Base-by-base conservation (phyloP, 2,329 filamentous ascomycete species). In the Byssochlamys sp. region DNA sequence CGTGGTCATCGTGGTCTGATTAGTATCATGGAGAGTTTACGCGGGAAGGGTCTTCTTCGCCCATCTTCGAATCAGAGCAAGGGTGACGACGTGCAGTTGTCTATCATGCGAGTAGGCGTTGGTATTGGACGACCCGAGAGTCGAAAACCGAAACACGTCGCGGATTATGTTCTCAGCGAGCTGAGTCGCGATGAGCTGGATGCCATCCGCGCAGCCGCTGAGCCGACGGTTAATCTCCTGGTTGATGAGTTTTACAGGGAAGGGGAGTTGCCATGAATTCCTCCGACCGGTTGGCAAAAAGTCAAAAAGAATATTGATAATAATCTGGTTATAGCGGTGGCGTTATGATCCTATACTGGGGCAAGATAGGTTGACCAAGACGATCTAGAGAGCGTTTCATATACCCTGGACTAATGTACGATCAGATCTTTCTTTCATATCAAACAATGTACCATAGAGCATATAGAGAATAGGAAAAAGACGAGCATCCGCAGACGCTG, bases 41-140 rank as follows among this genome's bases (percentile, higher is more conserved):
- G 80, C 70, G 61, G 70, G 39, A 71, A 71, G 52, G 68, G 67
- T 4, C 28, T 73, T 39, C 66, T 71, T 56, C 64, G 79, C 54
- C 79, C 78, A 63, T 71, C 75, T 28, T 58, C 79, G 55, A 80
- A 79, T 69, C 75, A 72, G 61, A 63, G 67, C 55, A 65, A 69
- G 57, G 61, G 61, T 33, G 61, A 60, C n/a, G 55, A 75, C 14
- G 62, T 62, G 1, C 63, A 66, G 29, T 60, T 76, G 5, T 72
- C 74, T 28, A 77, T 80, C 62, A 71, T 81, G 66, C 79, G 89
- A 58, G 83, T 97, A 54, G 86, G 88, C 0, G 77, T 97, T 11
- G 94, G 94, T 0, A 96, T 97, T 74, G 91, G 90, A n/a, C 78
- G 94, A 52, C 92, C 92, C 0, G 77, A 76, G 52, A 86, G 81